These are phyloP conservation scores for Xerocomus brunneocitrinus DNA, from an alignment of 768 basidiomycete species.

Conservation along the genomic window DNA sequence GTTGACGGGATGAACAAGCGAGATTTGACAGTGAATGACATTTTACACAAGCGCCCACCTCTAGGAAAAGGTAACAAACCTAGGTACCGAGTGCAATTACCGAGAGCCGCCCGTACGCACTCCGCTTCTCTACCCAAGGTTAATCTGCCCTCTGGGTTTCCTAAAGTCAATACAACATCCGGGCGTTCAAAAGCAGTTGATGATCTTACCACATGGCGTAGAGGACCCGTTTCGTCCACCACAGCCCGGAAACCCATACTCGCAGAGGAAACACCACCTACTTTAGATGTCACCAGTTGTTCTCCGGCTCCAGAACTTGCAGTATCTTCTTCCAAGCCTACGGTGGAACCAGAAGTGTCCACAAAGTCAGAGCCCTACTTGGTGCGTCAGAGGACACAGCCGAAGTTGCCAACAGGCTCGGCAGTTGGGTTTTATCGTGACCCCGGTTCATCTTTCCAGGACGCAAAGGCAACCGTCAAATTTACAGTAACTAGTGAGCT, in stretches of 20 bases:
- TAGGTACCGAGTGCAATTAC: constrained; percentile 36
- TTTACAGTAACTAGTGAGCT: constrained; percentile 81
- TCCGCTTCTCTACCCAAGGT: constrained; percentile 31
- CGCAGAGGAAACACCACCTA: constrained; percentile 13
- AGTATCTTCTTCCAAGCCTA: constrained; percentile 21
- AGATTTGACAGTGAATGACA: constrained; percentile 60
- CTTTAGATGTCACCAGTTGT: constrained; percentile 55
- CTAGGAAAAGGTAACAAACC: constrained; percentile 29
- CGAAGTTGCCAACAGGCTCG: constrained; percentile 69
- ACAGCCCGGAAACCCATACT: constrained; percentile 4
- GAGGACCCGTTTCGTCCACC: constrained; percentile 21
- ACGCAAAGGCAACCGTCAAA: constrained; percentile 50
- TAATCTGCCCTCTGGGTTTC: constrained; percentile 33
- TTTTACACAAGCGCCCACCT: constrained; percentile 51
- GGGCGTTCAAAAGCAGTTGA: constrained; percentile 34
- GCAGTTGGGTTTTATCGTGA: constrained; percentile 71
- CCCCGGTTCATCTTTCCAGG: constrained; percentile 47
- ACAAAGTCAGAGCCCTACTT: constrained; percentile 22
- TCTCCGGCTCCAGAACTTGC: constrained; percentile 57
- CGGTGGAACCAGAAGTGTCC: constrained; percentile 34
- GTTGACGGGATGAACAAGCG: constrained; percentile 57
- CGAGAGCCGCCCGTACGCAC: constrained; percentile 15
- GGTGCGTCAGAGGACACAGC: constrained; percentile 49
- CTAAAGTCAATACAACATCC: constrained; percentile 12
- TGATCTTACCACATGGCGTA: constrained; percentile 39